phyloP scores from a whole-genome alignment of 768 basidiomycete genomes.

The Boletus sensibilis region DNA sequence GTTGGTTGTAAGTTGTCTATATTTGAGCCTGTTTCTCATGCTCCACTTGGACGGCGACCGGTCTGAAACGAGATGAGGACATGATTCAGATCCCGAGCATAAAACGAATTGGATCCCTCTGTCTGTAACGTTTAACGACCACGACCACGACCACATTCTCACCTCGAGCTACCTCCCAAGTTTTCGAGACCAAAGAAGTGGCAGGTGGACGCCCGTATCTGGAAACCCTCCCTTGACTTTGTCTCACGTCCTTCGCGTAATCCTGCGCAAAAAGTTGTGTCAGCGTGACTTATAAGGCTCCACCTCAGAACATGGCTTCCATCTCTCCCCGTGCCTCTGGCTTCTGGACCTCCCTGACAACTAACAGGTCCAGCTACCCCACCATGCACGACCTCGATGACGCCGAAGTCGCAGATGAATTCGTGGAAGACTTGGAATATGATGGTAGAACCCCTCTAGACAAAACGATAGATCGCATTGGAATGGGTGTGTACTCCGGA shows the following conservation, averaged over 20 bases:
- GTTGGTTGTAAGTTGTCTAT: neutral
- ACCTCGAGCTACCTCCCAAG: neutral
- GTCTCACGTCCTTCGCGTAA: slow-evolving; percentile 16
- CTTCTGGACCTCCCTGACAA: slow-evolving; percentile 42
- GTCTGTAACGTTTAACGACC: neutral
- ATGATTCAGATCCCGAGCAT: neutral
- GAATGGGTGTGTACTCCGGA: slow-evolving; percentile 61
- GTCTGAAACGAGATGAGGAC: slow-evolving; percentile 6
- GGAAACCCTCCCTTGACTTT: neutral
- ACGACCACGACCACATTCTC: neutral
- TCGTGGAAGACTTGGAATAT: slow-evolving; percentile 22
- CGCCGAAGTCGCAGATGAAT: slow-evolving; percentile 26
- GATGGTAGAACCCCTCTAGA: slow-evolving; percentile 66
- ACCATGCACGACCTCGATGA: slow-evolving; percentile 38
- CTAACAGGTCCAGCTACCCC: slow-evolving; percentile 37
- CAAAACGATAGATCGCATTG: slow-evolving; percentile 85
- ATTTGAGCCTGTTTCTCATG: neutral
- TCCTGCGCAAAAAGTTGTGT: slow-evolving; percentile 2
- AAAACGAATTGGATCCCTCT: neutral
- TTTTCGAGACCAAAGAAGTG: neutral
- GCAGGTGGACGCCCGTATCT: neutral
- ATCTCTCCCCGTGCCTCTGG: slow-evolving; percentile 48
- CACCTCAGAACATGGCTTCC: slow-evolving; percentile 35
- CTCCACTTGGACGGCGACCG: neutral
- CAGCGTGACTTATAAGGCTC: neutral